phyloP scores from a whole-genome alignment of 192 early-diverging fungal genomes.

The Mortierella claussenii region DNA sequence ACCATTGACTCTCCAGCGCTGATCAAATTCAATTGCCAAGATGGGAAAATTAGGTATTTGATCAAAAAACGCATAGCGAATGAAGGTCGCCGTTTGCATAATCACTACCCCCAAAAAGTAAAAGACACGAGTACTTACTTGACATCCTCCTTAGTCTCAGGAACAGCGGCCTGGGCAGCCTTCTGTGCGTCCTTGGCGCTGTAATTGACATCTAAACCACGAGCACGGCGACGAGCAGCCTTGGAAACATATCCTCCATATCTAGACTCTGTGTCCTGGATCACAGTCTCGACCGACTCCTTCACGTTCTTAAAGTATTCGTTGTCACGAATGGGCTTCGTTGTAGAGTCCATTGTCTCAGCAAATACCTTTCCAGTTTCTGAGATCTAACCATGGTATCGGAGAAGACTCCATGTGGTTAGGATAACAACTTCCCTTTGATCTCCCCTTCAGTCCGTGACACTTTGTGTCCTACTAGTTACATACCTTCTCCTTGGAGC shows the following conservation, averaged over 20 bases:
- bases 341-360: constrained; percentile 68
- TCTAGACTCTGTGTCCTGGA: constrained; percentile 74
- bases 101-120: too few relatives aligned
- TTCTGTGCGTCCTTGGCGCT: constrained; percentile 49
- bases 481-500: constrained; percentile 76
- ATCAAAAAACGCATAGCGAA: too few relatives aligned
- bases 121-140: constrained; percentile 15
- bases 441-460: too few relatives aligned
- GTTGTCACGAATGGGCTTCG: constrained; percentile 75
- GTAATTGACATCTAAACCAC: constrained; percentile 50
- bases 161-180: constrained; percentile 51
- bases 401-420: background rate
- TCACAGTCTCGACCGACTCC: constrained; percentile 72
- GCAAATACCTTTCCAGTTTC: constrained; percentile 72
- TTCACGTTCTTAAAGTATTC: constrained; percentile 71
- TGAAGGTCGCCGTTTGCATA: too few relatives aligned
- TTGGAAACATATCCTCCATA: constrained; percentile 84
- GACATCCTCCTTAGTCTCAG: constrained; percentile 34
- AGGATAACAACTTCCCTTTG: too few relatives aligned
- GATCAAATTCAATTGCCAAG: constrained; percentile 2
- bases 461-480: too few relatives aligned
- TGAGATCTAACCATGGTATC: constrained; percentile 53
- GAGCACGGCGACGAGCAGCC: constrained; percentile 71
- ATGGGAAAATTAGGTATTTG: constrained; percentile 1
- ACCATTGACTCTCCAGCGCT: constrained; percentile 82